phyloP scores from a whole-genome alignment of 176 grass and related monocot genomes.

The Phoenix dactylifera region DNA sequence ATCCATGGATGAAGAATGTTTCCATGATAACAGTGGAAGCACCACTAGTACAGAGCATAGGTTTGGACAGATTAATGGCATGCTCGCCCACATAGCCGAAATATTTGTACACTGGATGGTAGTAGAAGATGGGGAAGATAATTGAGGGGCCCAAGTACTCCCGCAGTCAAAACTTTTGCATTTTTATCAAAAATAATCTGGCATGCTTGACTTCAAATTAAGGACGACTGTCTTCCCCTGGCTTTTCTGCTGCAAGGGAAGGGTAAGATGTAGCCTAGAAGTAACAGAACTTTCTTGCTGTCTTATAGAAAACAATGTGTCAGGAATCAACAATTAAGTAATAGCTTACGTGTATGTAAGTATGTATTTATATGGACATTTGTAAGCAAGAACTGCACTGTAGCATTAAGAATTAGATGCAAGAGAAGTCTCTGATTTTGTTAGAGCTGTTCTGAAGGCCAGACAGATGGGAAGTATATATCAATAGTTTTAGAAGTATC shows the following conservation, averaged over 20 bases:
- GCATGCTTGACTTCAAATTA: constrained; percentile 45
- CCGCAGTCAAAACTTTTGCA: constrained; percentile 43
- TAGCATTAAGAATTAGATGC: too few relatives aligned
- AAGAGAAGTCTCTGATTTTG: too few relatives aligned
- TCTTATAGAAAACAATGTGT: neutral
- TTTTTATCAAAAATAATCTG: constrained; percentile 68
- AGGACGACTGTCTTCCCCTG: constrained; percentile 61
- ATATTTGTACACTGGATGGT: constrained; percentile 65
- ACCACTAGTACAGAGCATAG: constrained; percentile 85
- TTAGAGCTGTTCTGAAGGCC: too few relatives aligned
- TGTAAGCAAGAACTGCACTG: too few relatives aligned
- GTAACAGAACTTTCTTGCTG: constrained; percentile 82
- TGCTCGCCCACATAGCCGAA: constrained; percentile 54
- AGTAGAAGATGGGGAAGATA: constrained; percentile 19
- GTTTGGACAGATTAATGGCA: constrained; percentile 65
- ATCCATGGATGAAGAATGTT: constrained; percentile 87
- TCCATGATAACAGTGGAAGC: constrained; percentile 96
- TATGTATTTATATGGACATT: too few relatives aligned
- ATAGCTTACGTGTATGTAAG: neutral
- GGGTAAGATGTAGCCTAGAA: constrained; percentile 69
- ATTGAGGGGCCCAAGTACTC: too few relatives aligned
- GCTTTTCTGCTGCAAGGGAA: constrained; percentile 44
- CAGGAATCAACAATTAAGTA: neutral
- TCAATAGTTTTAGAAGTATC: too few relatives aligned
- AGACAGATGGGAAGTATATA: too few relatives aligned